Conservation (phyloP, 2,329 filamentous ascomycete species). For the Rutstroemia sp. region DNA sequence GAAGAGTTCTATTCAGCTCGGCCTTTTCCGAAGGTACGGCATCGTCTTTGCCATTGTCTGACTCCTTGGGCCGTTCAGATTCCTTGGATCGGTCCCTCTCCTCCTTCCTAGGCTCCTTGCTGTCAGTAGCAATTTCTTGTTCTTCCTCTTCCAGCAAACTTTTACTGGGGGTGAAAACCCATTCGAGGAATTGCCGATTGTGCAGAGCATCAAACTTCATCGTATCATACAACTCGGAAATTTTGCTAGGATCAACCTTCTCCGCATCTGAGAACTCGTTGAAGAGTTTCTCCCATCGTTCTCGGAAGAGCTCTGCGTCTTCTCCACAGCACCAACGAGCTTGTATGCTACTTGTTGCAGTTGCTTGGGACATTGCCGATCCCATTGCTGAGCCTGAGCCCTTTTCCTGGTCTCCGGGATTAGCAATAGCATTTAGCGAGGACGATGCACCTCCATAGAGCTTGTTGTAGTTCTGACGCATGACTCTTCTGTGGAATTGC, state of each 20-base stretch:
- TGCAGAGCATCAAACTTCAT: slow-evolving; percentile 99
- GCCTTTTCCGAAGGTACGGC: slow-evolving; percentile 20
- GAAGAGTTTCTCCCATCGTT: slow-evolving; percentile 98
- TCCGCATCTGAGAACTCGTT: slow-evolving; percentile 93
- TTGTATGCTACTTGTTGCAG: slow-evolving; percentile 66
- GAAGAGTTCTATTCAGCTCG: slow-evolving; percentile 23
- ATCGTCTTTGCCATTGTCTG: slow-evolving; percentile 18
- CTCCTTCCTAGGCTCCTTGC: slow-evolving; percentile 17
- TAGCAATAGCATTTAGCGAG: slow-evolving; percentile 51
- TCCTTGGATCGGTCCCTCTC: slow-evolving; percentile 23
- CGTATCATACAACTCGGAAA: slow-evolving; percentile 96
- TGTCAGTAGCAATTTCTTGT: slow-evolving; percentile 30
- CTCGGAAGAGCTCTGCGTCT: slow-evolving; percentile 87
- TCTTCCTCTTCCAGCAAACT: slow-evolving; percentile 67
- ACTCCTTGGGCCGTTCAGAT: not conserved
- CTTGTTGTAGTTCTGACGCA: slow-evolving; percentile 88
- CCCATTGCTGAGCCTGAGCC: slow-evolving; percentile 33
- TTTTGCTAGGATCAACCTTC: slow-evolving; percentile 97
- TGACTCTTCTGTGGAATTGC: slow-evolving; percentile 93
- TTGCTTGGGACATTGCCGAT: slow-evolving; percentile 50
- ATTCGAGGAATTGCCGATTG: slow-evolving; percentile 92
- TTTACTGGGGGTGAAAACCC: slow-evolving; percentile 87
- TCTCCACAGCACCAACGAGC: slow-evolving; percentile 94
- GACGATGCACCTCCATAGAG: slow-evolving; percentile 61
- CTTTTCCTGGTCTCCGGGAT: slow-evolving; percentile 35